Conservation (phyloP, 2,329 filamentous ascomycete genomes). For the Ophidiomyces ophidiicola region DNA sequence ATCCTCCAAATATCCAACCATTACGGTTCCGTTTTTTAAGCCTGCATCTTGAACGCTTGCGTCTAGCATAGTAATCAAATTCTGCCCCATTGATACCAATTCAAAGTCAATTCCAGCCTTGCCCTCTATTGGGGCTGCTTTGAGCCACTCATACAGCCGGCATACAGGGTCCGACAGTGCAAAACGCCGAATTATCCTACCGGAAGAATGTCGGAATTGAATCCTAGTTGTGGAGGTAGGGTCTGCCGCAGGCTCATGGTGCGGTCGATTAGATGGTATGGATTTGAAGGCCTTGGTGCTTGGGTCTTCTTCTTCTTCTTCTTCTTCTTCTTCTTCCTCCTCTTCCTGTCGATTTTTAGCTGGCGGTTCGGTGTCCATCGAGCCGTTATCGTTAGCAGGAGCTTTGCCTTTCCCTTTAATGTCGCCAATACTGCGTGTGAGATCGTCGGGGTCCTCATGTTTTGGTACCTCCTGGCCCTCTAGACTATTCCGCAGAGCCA, state of each 20-base stretch:
- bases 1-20: conserved; percentile 61
- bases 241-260: conserved; percentile 63
- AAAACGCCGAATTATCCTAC: conserved; percentile 81
- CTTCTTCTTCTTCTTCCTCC: conserved; percentile 18
- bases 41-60: conserved; percentile 67
- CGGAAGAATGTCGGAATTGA: conserved; percentile 77
- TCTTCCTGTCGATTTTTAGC: conserved; percentile 15
- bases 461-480: conserved; percentile 40
- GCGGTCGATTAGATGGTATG: conserved; percentile 61
- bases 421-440: conserved; percentile 55
- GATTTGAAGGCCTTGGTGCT: conserved; percentile 43
- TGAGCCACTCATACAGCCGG: conserved; percentile 91
- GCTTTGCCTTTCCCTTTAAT: conserved; percentile 40
- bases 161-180: conserved; percentile 60
- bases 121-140: conserved; percentile 70
- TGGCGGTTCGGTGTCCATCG: conserved; percentile 27
- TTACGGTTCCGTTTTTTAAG: conserved; percentile 83
- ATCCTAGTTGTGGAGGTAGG: conserved; percentile 69
- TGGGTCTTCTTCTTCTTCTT: conserved; percentile 24
- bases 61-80: conserved; percentile 65
- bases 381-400: conserved; percentile 37
- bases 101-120: conserved; percentile 73
- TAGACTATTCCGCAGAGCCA: conserved; percentile 83
- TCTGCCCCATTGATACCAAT: conserved; percentile 74
- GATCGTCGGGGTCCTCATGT: conserved; percentile 69